phyloP scores from a whole-genome alignment of 2,329 filamentous ascomycete genomes.

The Teratosphaeria epicoccoides region DNA sequence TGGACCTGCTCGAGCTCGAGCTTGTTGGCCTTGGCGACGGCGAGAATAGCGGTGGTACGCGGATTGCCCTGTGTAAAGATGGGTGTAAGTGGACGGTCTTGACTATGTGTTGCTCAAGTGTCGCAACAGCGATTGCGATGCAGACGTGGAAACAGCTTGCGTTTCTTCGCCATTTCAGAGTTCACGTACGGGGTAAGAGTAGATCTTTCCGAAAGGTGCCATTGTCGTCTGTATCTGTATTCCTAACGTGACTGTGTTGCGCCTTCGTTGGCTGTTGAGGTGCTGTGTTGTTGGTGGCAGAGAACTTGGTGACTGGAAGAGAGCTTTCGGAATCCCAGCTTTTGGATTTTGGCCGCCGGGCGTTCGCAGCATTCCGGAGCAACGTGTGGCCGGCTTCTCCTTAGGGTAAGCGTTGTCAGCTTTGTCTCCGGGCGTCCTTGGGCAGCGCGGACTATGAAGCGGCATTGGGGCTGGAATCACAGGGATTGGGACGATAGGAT shows the following conservation, averaged over 20 bases:
- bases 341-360: background rate
- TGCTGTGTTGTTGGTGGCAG: slow-evolving; percentile 1
- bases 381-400: background rate
- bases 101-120: background rate
- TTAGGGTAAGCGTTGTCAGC: background rate
- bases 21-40: slow-evolving; percentile 94
- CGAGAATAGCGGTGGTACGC: slow-evolving; percentile 78
- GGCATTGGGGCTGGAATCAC: background rate
- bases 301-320: background rate
- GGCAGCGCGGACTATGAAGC: background rate
- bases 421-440: background rate
- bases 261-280: slow-evolving; percentile 23
- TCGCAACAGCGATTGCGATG: background rate
- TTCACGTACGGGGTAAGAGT: slow-evolving; percentile 63
- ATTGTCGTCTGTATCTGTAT: slow-evolving; percentile 14
- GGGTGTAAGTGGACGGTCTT: background rate
- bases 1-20: slow-evolving; percentile 80
- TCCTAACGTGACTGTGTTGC: slow-evolving; percentile 10
- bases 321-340: background rate
- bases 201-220: slow-evolving; percentile 90
- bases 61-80: slow-evolving; percentile 58
- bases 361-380: background rate
- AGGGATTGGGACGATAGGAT: background rate
- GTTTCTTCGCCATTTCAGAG: background rate
- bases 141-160: background rate